Percentiles rank a stretch among this genome's conserved stretches.
Conservation (phyloP, 805 yeast species). For the Saccharomyces eubayanus region DNA sequence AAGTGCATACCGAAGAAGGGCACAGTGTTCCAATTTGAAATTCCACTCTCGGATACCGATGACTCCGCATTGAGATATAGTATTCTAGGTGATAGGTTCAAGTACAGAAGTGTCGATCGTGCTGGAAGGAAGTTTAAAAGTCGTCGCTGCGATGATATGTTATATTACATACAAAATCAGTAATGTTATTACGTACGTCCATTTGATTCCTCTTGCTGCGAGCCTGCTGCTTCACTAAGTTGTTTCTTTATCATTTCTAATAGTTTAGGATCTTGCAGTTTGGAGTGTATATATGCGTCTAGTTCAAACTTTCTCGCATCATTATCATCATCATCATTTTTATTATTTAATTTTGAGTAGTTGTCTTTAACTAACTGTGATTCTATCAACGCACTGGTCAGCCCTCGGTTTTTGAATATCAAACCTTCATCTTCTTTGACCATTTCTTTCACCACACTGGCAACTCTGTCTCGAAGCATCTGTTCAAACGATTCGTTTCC, state of each 20-base stretch:
- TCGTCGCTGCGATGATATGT: conserved; percentile 57
- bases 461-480: conserved; percentile 16
- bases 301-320: conserved; percentile 13
- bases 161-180: conserved; percentile 19
- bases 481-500: conserved; percentile 5
- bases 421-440: conserved; percentile 25
- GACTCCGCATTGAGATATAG: conserved; percentile 46
- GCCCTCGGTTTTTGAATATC: conserved; percentile 28
- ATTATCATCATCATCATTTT: conserved; percentile 1
- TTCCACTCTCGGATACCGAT: conserved; percentile 30
- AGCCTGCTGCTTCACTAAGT: conserved; percentile 3
- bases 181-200: neutral
- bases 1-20: conserved; percentile 61
- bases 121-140: conserved; percentile 79
- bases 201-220: neutral
- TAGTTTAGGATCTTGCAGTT: conserved; percentile 16
- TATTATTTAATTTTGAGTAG: conserved; percentile 12
- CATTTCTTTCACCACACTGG: conserved; percentile 19
- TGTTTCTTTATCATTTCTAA: conserved; percentile 12
- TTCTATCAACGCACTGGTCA: conserved; percentile 30
- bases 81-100: conserved; percentile 71
- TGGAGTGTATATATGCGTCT: conserved; percentile 12
- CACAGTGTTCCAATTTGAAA: conserved; percentile 48
- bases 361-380: conserved; percentile 25
- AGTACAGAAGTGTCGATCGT: conserved; percentile 68